Evolutionary conservation across 2,329 filamentous ascomycete species (phyloP), one percentile per base, ranked within the genome.

Genomic region (Magnaporthiopsis incrustans): DNA sequence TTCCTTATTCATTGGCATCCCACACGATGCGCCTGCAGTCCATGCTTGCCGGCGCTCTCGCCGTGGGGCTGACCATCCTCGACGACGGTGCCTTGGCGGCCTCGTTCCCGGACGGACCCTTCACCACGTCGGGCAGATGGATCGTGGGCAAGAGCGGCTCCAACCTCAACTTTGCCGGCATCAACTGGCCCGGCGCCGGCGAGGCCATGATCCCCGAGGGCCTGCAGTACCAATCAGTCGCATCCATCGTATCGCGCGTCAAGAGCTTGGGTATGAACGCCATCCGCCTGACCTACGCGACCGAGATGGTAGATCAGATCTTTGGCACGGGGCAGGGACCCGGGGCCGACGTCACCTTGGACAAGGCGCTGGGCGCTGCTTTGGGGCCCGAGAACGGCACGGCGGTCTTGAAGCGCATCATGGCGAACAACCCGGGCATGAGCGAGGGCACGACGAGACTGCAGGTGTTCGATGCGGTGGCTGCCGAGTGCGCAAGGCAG

Each of bases 121-220:
- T 69, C 63, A 66, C 59, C 5, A 65, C 66, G 3, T 67, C 66
- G 0, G 68, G 67, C 14, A 61, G 67, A 1, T 65, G 66, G 63
- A 74, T 76, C 65, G 70, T 71, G 60, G 72, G 75, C 59, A 30
- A 44, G 26, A 68, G 73, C 7, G 69, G 67, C 4, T 66, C 71
- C 1, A 73, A 73, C 25, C 72, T 80, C 60, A 75, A 73, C n/a
- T 76, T 78, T 64, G 79, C 78, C 4, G 81, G 81, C 3, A 76
- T 78, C 6, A 85, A 84, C 67, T 85, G 82, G 82, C 79, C 81
- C 5, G 82, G 80, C 4, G 77, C 79, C 35, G 77, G 77, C 62
- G 81, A 83, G n/a, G 76, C 79, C 26, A 84, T 84, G 82, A 76
- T 84, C 2, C 82, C 82, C 0, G 82, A 85, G 68, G 82, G 82